phyloP scores from a whole-genome alignment of 176 grass and related monocot species.

The Aegilops bicornis region DNA sequence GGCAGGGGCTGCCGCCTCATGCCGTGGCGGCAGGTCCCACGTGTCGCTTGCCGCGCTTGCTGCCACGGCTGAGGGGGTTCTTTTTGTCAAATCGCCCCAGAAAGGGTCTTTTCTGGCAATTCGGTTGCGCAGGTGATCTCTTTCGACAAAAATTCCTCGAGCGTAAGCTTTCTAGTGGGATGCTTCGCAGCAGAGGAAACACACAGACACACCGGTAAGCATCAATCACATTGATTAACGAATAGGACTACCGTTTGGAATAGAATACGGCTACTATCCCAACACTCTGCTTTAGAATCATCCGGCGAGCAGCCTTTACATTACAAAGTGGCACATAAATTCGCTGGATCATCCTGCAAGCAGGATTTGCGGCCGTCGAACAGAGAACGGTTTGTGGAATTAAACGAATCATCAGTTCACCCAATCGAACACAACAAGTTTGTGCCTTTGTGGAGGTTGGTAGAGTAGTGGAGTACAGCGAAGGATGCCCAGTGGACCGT shows the following conservation, averaged over 20 bases:
- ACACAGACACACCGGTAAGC: background rate
- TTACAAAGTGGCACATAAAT: background rate
- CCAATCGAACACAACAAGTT: background rate
- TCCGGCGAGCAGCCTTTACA: background rate
- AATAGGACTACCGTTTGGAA: background rate
- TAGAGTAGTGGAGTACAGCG: background rate
- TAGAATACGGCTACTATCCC: background rate
- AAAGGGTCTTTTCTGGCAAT: too few species aligned
- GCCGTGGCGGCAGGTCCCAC: too few species aligned
- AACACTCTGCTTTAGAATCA: background rate
- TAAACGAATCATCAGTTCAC: background rate
- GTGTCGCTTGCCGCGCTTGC: too few species aligned
- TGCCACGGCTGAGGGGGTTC: too few species aligned
- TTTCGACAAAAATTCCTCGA: too few species aligned
- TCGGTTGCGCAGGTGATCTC: too few species aligned
- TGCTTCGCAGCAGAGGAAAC: background rate
- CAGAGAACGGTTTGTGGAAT: background rate
- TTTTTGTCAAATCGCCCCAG: too few species aligned
- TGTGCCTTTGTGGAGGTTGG: background rate
- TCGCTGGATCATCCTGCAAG: too few species aligned
- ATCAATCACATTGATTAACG: background rate
- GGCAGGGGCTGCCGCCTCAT: too few species aligned
- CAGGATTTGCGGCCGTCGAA: background rate
- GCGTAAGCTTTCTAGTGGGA: background rate
- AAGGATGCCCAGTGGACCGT: too few species aligned